A percentile compares a stretch with the other conserved stretches of the same genome.
Conservation (phyloP, 805 yeast species). For the Groenewaldozyma salmanticensis region DNA sequence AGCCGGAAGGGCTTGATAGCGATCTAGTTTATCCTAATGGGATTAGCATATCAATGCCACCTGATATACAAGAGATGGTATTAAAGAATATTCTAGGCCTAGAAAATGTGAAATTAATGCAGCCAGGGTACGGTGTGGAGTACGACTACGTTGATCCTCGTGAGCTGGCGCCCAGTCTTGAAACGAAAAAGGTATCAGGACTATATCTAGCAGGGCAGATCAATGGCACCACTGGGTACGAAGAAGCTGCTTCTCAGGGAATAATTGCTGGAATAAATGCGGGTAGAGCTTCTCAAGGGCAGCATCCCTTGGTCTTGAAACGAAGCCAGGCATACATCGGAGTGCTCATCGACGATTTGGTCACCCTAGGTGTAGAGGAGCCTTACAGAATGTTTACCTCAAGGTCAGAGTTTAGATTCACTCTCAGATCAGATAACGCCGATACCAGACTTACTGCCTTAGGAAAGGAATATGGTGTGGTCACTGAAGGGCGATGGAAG, state of each 20-base stretch:
- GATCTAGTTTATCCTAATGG: slow-evolving; percentile 95
- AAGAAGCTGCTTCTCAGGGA: slow-evolving; percentile 98
- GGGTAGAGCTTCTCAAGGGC: slow-evolving; percentile 43
- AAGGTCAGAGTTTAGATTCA: slow-evolving; percentile 84
- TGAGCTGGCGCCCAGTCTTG: slow-evolving; percentile 66
- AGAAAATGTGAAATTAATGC: slow-evolving; percentile 77
- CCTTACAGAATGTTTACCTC: slow-evolving; percentile 98
- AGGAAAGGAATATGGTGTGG: slow-evolving; percentile 61
- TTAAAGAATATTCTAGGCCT: slow-evolving; percentile 77
- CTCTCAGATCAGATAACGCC: slow-evolving; percentile 90
- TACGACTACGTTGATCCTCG: slow-evolving; percentile 95
- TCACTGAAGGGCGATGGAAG: slow-evolving; percentile 48
- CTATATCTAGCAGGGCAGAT: slow-evolving; percentile 92
- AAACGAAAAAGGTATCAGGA: slow-evolving; percentile 71
- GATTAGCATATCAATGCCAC: slow-evolving; percentile 93
- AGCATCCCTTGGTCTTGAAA: slow-evolving; percentile 40
- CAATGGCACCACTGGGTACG: slow-evolving; percentile 98
- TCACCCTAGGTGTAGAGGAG: slow-evolving; percentile 91
- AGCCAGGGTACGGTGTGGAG: slow-evolving; percentile 99
- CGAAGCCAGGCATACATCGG: slow-evolving; percentile 88
- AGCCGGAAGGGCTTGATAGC: slow-evolving; percentile 88
- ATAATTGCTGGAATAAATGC: slow-evolving; percentile 93
- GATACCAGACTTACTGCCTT: slow-evolving; percentile 68
- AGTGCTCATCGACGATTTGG: slow-evolving; percentile 84
- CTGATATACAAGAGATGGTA: slow-evolving; percentile 71